A percentile compares a stretch with the other conserved stretches of the same genome.
phyloP scores from a whole-genome alignment of 495 filamentous ascomycete genomes.

The Podospora tetraspora region DNA sequence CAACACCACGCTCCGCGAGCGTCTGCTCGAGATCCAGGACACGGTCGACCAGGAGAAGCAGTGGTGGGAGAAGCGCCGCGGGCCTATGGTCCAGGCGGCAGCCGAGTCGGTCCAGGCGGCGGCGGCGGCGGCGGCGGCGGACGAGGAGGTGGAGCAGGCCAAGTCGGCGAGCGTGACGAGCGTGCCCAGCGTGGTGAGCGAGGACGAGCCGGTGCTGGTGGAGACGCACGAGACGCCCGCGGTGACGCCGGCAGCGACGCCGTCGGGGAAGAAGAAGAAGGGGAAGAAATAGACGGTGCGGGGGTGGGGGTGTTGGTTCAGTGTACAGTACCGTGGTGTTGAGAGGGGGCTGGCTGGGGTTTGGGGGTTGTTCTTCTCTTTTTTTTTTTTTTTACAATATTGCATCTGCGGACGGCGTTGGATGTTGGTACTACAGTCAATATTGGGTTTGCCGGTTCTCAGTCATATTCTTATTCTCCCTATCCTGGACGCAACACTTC shows the following conservation, averaged over 20 bases:
- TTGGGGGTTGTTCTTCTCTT: background rate
- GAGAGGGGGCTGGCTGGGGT: slow-evolving; percentile 3
- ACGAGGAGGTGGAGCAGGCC: slow-evolving; percentile 43
- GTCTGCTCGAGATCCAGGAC: slow-evolving; percentile 71
- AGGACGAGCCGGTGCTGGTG: slow-evolving; percentile 83
- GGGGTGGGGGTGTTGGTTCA: background rate
- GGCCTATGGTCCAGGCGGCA: slow-evolving; percentile 55
- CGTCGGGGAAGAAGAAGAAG: slow-evolving; percentile 64
- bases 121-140: slow-evolving; percentile 69
- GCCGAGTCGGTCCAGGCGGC: slow-evolving; percentile 77
- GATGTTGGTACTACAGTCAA: slow-evolving; percentile 17
- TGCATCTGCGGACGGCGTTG: slow-evolving; percentile 32
- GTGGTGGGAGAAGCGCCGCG: slow-evolving; percentile 84
- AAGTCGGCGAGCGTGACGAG: slow-evolving; percentile 6
- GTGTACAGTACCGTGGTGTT: slow-evolving; percentile 18
- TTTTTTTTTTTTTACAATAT: background rate
- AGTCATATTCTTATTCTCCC: background rate
- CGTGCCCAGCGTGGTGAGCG: slow-evolving; percentile 44
- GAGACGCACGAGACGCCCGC: slow-evolving; percentile 58
- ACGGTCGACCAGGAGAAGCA: slow-evolving; percentile 66
- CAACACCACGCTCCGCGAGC: slow-evolving; percentile 67
- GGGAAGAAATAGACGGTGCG: slow-evolving; percentile 59
- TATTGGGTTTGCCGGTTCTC: slow-evolving; percentile 6
- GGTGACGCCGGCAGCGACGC: slow-evolving; percentile 39
- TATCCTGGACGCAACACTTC: background rate